Evolutionary conservation across 2,329 filamentous ascomycete genomes (phyloP).

Genomic region (Neoscytalidium dimidiatum): DNA sequence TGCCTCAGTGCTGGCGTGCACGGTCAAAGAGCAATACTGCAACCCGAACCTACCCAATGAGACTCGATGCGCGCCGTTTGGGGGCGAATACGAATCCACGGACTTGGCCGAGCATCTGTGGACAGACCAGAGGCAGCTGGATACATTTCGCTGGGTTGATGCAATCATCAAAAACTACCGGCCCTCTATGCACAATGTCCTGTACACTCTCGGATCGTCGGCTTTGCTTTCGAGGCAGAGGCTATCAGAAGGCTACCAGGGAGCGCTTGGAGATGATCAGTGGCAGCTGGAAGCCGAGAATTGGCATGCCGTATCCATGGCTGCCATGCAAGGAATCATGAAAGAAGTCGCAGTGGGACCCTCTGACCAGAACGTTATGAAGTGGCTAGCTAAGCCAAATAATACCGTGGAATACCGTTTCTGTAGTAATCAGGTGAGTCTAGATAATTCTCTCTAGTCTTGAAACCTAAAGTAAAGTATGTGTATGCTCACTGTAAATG

Average conservation of each 20-base stretch:
- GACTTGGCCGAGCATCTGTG: background rate
- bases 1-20: conserved; percentile 19
- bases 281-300: conserved; percentile 24
- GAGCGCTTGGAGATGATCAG: conserved; percentile 15
- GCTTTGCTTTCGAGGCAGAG: conserved; percentile 11
- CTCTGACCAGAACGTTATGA: background rate
- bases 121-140: background rate
- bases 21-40: conserved; percentile 17
- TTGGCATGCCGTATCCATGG: conserved; percentile 16
- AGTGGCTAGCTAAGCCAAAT: background rate
- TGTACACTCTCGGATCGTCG: background rate
- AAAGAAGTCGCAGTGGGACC: conserved; percentile 15
- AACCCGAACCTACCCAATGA: conserved; percentile 18
- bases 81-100: background rate
- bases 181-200: background rate
- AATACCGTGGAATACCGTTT: background rate
- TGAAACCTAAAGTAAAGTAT: no score
- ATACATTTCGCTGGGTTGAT: background rate
- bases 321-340: conserved; percentile 19
- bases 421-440: conserved; percentile 19
- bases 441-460: no score
- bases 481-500: no score
- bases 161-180: background rate
- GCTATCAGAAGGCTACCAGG: background rate
- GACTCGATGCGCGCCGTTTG: background rate